Conservation (phyloP, 768 basidiomycete genomes). For the Mycena alexandri region DNA sequence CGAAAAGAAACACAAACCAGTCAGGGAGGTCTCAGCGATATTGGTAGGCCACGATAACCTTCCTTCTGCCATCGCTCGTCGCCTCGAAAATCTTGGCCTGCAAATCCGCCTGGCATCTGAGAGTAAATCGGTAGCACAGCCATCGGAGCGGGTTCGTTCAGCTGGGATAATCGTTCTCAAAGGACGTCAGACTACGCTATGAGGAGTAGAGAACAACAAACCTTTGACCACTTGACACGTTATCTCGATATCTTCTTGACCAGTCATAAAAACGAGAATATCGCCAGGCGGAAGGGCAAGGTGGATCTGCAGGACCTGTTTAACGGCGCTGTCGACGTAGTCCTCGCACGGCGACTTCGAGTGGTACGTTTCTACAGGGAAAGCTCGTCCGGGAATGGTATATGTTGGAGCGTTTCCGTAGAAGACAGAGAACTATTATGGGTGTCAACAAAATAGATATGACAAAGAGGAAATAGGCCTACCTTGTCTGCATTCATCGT, state of each 20-base stretch:
- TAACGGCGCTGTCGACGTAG: conserved; percentile 98
- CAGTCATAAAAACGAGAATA: conserved; percentile 99
- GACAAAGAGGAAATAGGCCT: conserved; percentile 28
- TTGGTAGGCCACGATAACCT: conserved; percentile 99
- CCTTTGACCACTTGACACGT: conserved; percentile 96
- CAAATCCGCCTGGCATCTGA: conserved; percentile 98
- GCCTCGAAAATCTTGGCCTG: conserved; percentile 98
- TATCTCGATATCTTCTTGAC: conserved; percentile 98
- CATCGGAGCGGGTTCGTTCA: conserved; percentile 90
- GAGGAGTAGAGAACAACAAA: conserved; percentile 45
- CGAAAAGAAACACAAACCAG: conserved; percentile 63
- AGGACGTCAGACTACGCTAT: conserved; percentile 12
- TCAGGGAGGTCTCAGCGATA: conserved; percentile 98
- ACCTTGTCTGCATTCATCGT: conserved; percentile 99
- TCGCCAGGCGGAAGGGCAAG: conserved; percentile 93
- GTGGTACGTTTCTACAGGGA: conserved; percentile 97
- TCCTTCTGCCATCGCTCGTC: conserved; percentile 92
- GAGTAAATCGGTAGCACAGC: conserved; percentile 99
- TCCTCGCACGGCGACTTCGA: conserved; percentile 98
- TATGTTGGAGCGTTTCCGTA: conserved; percentile 96
- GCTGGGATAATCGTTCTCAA: conserved; percentile 88
- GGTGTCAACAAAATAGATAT: not conserved
- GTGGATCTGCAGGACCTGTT: conserved; percentile 97
- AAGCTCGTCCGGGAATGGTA: conserved; percentile 92
- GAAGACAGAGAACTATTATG: conserved; percentile 86